phyloP scores from a whole-genome alignment of 305 asterid species.

The Petunia hybrid region DNA sequence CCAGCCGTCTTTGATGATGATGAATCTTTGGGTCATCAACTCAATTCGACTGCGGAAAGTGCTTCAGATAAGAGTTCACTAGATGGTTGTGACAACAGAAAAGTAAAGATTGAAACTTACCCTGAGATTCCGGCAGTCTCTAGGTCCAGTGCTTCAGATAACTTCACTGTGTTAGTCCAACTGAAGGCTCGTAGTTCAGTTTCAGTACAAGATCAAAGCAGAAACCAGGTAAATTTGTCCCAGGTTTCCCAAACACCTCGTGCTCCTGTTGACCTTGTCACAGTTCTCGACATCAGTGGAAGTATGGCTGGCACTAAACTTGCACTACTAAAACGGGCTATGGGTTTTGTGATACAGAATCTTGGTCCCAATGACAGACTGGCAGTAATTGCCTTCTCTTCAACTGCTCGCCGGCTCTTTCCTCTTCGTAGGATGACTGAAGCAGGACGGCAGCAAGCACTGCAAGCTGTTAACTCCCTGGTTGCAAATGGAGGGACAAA shows the following conservation, averaged over 20 bases:
- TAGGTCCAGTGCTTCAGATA: conserved; percentile 17
- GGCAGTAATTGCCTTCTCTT: conserved; percentile 51
- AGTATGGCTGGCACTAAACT: conserved; percentile 45
- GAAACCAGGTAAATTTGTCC: conserved; percentile 23
- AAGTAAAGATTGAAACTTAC: conserved; percentile 27
- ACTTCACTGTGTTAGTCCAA: conserved; percentile 31
- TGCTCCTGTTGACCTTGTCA: conserved; percentile 44
- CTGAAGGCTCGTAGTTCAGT: conserved; percentile 32
- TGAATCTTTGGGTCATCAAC: conserved; percentile 31
- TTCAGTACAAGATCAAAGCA: background rate
- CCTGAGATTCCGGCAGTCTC: conserved; percentile 31
- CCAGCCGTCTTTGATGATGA: conserved; percentile 37
- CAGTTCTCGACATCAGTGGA: conserved; percentile 41
- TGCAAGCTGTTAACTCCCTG: conserved; percentile 43
- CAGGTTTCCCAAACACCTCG: conserved; percentile 28
- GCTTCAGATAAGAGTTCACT: background rate
- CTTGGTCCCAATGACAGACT: conserved; percentile 58
- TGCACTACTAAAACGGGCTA: conserved; percentile 52
- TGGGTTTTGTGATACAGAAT: conserved; percentile 55
- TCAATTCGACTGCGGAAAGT: conserved; percentile 16
- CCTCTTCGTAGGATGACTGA: conserved; percentile 55
- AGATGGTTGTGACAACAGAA: conserved; percentile 10
- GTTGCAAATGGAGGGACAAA: conserved; percentile 48
- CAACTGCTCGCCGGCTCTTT: conserved; percentile 42
- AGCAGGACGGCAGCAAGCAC: conserved; percentile 50